Conservation (phyloP, 2,329 filamentous ascomycete species). For the Plenodomus lindquistii region DNA sequence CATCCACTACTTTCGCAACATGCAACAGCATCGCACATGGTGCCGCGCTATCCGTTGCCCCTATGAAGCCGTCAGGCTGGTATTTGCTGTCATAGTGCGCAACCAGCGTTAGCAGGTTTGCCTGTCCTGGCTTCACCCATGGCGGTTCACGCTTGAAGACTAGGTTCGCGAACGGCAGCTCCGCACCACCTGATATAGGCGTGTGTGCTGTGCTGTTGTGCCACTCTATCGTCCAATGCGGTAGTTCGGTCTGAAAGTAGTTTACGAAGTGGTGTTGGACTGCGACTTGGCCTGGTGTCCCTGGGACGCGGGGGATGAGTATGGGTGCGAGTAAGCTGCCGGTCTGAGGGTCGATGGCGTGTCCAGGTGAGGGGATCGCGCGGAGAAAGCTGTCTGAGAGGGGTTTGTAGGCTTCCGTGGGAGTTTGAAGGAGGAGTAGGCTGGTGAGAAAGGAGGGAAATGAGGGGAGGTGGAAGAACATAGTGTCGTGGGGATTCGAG, state of each 20-base stretch:
- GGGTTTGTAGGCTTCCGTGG: conserved; percentile 55
- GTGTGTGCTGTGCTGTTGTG: conserved; percentile 91
- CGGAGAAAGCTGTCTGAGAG: conserved; percentile 77
- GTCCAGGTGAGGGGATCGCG: conserved; percentile 69
- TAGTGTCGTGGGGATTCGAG: conserved; percentile 5
- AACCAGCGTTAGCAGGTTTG: conserved; percentile 80
- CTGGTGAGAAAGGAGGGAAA: conserved; percentile 14
- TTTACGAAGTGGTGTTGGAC: conserved; percentile 81
- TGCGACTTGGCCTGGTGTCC: conserved; percentile 72
- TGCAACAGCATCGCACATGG: conserved; percentile 95
- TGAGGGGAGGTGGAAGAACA: conserved; percentile 19
- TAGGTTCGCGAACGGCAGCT: conserved; percentile 84
- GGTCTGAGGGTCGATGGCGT: conserved; percentile 76
- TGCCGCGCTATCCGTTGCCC: conserved; percentile 89
- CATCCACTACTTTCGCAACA: conserved; percentile 77
- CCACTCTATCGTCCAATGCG: conserved; percentile 77
- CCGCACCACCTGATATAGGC: conserved; percentile 69
- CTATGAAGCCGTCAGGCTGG: conserved; percentile 82
- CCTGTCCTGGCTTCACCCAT: conserved; percentile 73
- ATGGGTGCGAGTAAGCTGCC: conserved; percentile 84
- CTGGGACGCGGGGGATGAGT: conserved; percentile 83
- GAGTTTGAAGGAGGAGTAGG: conserved; percentile 12
- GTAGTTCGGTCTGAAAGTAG: conserved; percentile 77
- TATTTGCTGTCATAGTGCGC: conserved; percentile 93
- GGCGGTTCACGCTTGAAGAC: conserved; percentile 88